Evolutionary conservation across 1,284 basidiomycete genomes (phyloP), one percentile per base, ranked within the genome.

Genomic region (Serendipita sp.): DNA sequence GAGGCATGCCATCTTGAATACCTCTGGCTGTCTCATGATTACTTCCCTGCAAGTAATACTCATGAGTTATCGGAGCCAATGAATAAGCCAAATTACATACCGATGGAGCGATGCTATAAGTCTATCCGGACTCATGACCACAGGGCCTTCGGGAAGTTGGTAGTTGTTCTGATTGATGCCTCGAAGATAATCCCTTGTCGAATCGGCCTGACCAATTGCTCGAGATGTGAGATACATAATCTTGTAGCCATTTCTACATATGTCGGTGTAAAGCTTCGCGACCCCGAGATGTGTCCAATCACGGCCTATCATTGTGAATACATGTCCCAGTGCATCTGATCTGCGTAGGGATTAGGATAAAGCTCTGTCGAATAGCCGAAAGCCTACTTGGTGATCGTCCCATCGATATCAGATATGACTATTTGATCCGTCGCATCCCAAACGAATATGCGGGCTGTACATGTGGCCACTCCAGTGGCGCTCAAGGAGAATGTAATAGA

Each of bases 1-100:
- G 67, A 99, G 75, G 74, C 94, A 98, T 2, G 96, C 95, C 96
- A 99, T 99, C 78, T 99, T 99, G 82, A 99, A 99, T 34, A 99
- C 84, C 72, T 99, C 96, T 0, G 96, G 96, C 75, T 99, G 98
- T 43, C 94, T 86, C 86, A 96, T 88, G 69, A 97, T 94, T n/a
- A 97, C 93, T 74, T 97, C 93, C 2, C 92, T 93, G 67, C 58
- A 64, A 3, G 60, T 60, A 35, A 64, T 38, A 13, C 61, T 6
- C n/a, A 50, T 49, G 26, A 53, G 29, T 63, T 45, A 22, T 38
- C 34, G 35, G 58, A 30, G 63, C 12, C 42, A 45, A 26, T 44
- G 17, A 22, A 62, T 17, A 43, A 22, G 62, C 53, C 61, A 10
- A 17, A 34, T 8, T 12, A 69, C 82, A 68, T 68, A 91, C 90